Base-by-base conservation (phyloP, 495 filamentous ascomycete species). In the Hypoxylon intermedium region DNA sequence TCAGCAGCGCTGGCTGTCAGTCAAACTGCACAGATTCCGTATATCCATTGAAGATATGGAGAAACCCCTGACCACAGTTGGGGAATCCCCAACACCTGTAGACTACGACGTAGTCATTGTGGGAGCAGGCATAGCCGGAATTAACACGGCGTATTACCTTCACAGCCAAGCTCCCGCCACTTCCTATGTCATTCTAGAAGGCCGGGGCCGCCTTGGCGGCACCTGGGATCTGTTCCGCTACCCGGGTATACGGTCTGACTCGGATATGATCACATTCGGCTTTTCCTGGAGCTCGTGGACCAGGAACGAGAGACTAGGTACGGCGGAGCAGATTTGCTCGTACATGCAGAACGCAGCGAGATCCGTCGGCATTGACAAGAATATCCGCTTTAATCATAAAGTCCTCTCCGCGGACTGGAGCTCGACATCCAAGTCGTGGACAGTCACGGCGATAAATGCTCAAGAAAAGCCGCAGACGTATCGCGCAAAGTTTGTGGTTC, bases 181-280 rank as follows among this genome's bases (percentile, higher is more conserved):
- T 46, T 75, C 68, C 50, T 90, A 83, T 65, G 73, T 80, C 37
- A 79, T 92, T 45, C 77, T 91, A 19, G 89, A 92, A 66, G 75
- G 79, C 1, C 83, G 88, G 30, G 60, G 71, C 45, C 73, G 74
- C 1, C 72, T 90, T 5, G 89, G 89, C 11, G 89, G 89, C 2
- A 92, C 89, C 1, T 92, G 89, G 88, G 83, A 85, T 67, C 81
- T 90, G 31, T 92, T 88, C 74, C 79, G 81, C 23, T 91, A 90
- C 51, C 88, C 87, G 4, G 88, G 87, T 0, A 79, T 87, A 50
- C 85, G 87, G 45, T 85, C 84, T 26, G 87, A 90, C 72, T 87
- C 83, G 3, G 82, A 89, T 69, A 76, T 90, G 38, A 82, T 80
- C 58, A 82, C 86, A 2, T 90, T 88, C 51, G 87, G 87, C 34